These are phyloP conservation scores for Globisporangium nunn DNA, from an alignment of 352 stramenopile genomes.

Conservation along the genomic window DNA sequence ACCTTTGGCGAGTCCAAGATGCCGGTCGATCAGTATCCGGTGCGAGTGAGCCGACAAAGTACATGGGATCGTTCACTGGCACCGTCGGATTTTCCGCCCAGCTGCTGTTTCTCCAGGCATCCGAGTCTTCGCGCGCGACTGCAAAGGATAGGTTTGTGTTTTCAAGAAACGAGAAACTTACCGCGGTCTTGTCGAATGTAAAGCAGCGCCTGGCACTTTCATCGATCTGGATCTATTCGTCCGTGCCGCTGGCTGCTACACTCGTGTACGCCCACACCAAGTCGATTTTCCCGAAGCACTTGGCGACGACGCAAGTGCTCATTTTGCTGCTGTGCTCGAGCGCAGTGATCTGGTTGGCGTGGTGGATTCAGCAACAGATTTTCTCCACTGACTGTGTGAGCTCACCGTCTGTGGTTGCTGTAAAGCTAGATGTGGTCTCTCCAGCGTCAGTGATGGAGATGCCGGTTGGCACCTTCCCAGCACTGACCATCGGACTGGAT, in stretches of 20 bases:
- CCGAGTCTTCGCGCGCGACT: slow-evolving; percentile 11
- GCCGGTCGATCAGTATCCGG: neutral
- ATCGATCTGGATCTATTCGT: slow-evolving; percentile 17
- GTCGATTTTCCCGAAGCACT: slow-evolving; percentile 20
- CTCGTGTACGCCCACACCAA: slow-evolving; percentile 22
- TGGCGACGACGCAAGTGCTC: slow-evolving; percentile 22
- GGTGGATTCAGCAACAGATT: slow-evolving; percentile 45
- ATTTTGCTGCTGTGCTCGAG: slow-evolving; percentile 26
- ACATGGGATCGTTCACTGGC: slow-evolving; percentile 42
- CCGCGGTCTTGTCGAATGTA: slow-evolving; percentile 4
- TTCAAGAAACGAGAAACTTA: slow-evolving; percentile 6
- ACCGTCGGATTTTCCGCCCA: slow-evolving; percentile 40
- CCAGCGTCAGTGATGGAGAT: neutral
- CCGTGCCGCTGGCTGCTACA: slow-evolving; percentile 7
- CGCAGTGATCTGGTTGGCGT: slow-evolving; percentile 28
- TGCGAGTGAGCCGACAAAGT: slow-evolving; percentile 18
- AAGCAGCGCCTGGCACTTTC: slow-evolving; percentile 8
- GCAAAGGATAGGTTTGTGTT: neutral
- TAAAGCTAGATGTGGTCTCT: neutral
- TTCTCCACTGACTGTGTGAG: slow-evolving; percentile 6
- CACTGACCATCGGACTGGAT: slow-evolving; percentile 18
- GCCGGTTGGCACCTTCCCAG: neutral
- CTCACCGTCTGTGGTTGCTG: neutral
- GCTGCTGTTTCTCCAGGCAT: slow-evolving; percentile 36
- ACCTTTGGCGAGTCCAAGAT: slow-evolving; percentile 29